These are phyloP conservation scores for Xeromyces bisporus DNA, from an alignment of 495 filamentous ascomycete species.

Conservation along the genomic window DNA sequence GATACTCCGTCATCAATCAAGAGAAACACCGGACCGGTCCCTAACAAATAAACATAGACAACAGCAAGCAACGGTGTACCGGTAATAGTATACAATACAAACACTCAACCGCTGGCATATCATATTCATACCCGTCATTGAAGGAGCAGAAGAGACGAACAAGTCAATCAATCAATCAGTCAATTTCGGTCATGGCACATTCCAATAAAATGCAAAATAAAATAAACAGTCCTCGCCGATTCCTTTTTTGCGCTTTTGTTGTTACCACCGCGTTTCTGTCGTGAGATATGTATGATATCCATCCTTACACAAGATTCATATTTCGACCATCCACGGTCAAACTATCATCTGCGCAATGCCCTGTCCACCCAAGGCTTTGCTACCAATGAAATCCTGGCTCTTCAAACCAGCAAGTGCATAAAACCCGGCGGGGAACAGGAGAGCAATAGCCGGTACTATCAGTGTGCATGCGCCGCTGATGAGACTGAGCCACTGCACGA, in stretches of 20 bases:
- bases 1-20: no score
- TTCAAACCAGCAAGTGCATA: constrained; percentile 74
- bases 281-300: no score
- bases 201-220: constrained; percentile 6
- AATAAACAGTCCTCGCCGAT: not conserved
- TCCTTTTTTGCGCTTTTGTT: not conserved
- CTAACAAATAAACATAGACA: no score
- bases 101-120: no score
- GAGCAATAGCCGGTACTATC: constrained; percentile 71
- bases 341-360: constrained; percentile 99
- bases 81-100: no score
- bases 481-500: constrained; percentile 70
- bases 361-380: constrained; percentile 90
- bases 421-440: constrained; percentile 61
- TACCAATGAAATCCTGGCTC: constrained; percentile 86
- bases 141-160: not conserved
- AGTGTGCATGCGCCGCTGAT: constrained; percentile 41
- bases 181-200: constrained; percentile 15
- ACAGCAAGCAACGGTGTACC: no score
- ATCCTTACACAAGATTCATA: no score
- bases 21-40: no score
- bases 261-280: not conserved
- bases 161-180: constrained; percentile 3
- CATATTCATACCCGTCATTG: no score
- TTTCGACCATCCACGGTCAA: constrained; percentile 18